Evolutionary conservation across 2,329 filamentous ascomycete genomes (phyloP).

Genomic region (Decorospora gaudefroyi): DNA sequence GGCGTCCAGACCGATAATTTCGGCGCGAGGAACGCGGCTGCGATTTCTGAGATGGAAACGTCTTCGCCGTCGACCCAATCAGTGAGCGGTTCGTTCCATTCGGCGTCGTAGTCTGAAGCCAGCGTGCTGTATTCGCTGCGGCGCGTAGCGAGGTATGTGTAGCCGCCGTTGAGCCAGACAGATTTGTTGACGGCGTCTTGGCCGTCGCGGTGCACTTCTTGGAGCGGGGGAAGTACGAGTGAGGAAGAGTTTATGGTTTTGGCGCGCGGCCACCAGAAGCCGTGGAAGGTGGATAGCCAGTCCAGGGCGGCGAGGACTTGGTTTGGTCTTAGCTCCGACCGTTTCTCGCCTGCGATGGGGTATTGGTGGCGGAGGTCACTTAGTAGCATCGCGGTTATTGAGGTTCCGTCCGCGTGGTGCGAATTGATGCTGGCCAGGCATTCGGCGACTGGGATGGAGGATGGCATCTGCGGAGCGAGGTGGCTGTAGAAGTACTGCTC

Average conservation of each 20-base stretch:
- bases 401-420: constrained; percentile 40
- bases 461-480: constrained; percentile 57
- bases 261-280: constrained; percentile 54
- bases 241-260: constrained; percentile 35
- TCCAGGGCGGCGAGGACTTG: constrained; percentile 61
- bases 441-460: constrained; percentile 55
- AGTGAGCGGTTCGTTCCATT: constrained; percentile 62
- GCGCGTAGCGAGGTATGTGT: constrained; percentile 69
- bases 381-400: constrained; percentile 60
- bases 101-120: constrained; percentile 52
- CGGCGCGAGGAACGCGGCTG: constrained; percentile 58
- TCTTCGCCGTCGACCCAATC: constrained; percentile 22
- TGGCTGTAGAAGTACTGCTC: constrained; percentile 68
- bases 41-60: constrained; percentile 57
- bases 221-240: constrained; percentile 60
- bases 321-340: constrained; percentile 51
- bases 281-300: constrained; percentile 68
- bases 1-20: constrained; percentile 34
- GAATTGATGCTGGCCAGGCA: constrained; percentile 55
- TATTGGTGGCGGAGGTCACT: constrained; percentile 60
- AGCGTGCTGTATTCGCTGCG: constrained; percentile 60
- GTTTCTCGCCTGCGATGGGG: constrained; percentile 62
- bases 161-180: constrained; percentile 69
- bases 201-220: constrained; percentile 53
- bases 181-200: constrained; percentile 19